Evolutionary conservation across 805 yeast species (phyloP), one percentile per base, ranked within the genome.

Genomic region (Cyberlindnera veronae): DNA sequence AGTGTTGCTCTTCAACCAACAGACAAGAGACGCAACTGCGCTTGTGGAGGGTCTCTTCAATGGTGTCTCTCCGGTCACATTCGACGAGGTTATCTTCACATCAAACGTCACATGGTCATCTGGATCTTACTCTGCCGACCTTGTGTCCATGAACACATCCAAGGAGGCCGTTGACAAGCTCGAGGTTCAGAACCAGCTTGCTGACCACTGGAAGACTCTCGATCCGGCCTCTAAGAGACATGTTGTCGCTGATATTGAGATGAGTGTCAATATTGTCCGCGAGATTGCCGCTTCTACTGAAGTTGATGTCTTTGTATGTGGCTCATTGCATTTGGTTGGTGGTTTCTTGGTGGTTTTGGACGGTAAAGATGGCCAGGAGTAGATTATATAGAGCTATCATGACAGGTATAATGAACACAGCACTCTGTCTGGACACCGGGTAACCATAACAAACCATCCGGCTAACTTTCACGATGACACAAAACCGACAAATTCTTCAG

Each of bases 321-420:
- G 99, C 1, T 89, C 97, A 5, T 68, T 93, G 49, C 96, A 91
- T 60, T 68, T 95, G 42, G 95, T 93, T 10, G 99, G 99, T 14
- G 99, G 98, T 0, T 75, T 93, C 42, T 64, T 93, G 28, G 89
- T 88, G 3, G 96, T 90, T 6, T 64, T 88, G 31, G 96, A 91
- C 22, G 56, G 51, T 4, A 41, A 43, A 29, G 40, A 39, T n/a
- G n/a, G n/a, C n/a, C n/a, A n/a, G n/a, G n/a, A n/a, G n/a, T n/a
- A n/a, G n/a, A n/a, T n/a, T n/a, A n/a, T n/a, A n/a, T n/a, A n/a
- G n/a, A n/a, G n/a, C n/a, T n/a, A n/a, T n/a, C n/a, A n/a, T n/a
- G n/a, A n/a, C n/a, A n/a, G n/a, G n/a, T n/a, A n/a, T n/a, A n/a
- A n/a, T n/a, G n/a, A n/a, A n/a, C n/a, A n/a, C n/a, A n/a, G n/a